Evolutionary conservation across 805 yeast species (phyloP).

Genomic region (Lipomyces japonicus): DNA sequence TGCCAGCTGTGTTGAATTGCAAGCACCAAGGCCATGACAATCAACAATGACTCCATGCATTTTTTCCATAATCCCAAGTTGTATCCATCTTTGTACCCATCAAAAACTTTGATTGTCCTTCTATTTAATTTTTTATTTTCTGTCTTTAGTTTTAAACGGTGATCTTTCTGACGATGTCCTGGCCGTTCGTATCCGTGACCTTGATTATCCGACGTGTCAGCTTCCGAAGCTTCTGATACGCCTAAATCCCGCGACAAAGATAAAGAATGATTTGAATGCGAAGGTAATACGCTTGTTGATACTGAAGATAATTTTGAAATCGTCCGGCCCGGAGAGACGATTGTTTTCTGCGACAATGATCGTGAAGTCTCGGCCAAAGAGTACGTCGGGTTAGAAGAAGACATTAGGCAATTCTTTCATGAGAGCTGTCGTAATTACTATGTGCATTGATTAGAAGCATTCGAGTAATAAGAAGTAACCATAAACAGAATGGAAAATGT

Average conservation of each 20-base stretch:
- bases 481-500: too few relatives aligned
- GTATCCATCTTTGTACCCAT: conserved; percentile 29
- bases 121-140: background rate
- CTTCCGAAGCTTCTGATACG: background rate
- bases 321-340: background rate
- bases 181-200: background rate
- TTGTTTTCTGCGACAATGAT: background rate
- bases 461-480: too few relatives aligned
- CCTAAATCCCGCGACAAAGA: background rate
- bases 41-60: conserved; percentile 26
- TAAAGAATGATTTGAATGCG: background rate
- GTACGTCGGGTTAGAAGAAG: conserved; percentile 1
- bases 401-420: background rate
- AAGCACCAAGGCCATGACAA: conserved; percentile 17
- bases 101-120: conserved; percentile 13
- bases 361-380: background rate
- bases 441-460: too few relatives aligned
- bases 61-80: conserved; percentile 27
- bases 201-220: background rate
- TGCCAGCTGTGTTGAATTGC: conserved; percentile 17
- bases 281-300: background rate
- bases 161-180: background rate
- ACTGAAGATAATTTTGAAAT: background rate
- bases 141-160: background rate
- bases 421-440: too few relatives aligned